Base-by-base conservation (phyloP, 1,284 basidiomycete genomes). In the Neolentinus lepideus region DNA sequence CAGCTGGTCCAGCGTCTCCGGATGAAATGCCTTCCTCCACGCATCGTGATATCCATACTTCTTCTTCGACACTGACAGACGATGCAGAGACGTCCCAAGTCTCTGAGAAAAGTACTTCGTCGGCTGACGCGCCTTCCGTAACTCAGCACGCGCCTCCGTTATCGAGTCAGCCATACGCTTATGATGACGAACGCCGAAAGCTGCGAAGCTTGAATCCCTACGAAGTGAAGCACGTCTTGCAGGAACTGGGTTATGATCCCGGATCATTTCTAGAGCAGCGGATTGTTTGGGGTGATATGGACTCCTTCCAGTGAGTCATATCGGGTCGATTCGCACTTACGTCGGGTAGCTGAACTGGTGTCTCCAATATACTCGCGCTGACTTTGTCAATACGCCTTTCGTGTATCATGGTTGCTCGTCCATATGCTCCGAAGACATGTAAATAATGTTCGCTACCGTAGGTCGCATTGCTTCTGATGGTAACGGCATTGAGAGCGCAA, bases 271-370 rank as follows among this genome's bases (percentile, higher is more conserved):
- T 81, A 81, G 84, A 87, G 63, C 87, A 90, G 65, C 71, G 68
- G 19, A 77, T 90, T 12, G 80, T 78, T 0, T 90, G 88, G 88
- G 88, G 88, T 51, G 83, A 90, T 62, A 81, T 85, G 38, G 88
- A 90, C 63, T 72, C 86, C 0, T 88, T 90, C 64, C 81, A 83
- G 87, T 87, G 63, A 51, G 83, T 68, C 16, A 51, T 38, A 29
- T 43, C 38, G 4, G 16, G 6, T 21, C 38, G 4, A 25, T 26
- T 50, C 27, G 6, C 8, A 29, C 8, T 50, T 6, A 25, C 25
- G 12, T 16, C 22, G 10, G 4, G 4, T 6, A 22, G 47, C 27
- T 14, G 9, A 29, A 21, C 16, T 9, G 36, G 21, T 22, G 36
- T 36, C 21, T 19, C 24, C 14, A n/a, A 3, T n/a, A 27, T 54